Evolutionary conservation across 2,329 filamentous ascomycete genomes (phyloP), one percentile per base, ranked within the genome.

Genomic region (Arthroderma sp.): DNA sequence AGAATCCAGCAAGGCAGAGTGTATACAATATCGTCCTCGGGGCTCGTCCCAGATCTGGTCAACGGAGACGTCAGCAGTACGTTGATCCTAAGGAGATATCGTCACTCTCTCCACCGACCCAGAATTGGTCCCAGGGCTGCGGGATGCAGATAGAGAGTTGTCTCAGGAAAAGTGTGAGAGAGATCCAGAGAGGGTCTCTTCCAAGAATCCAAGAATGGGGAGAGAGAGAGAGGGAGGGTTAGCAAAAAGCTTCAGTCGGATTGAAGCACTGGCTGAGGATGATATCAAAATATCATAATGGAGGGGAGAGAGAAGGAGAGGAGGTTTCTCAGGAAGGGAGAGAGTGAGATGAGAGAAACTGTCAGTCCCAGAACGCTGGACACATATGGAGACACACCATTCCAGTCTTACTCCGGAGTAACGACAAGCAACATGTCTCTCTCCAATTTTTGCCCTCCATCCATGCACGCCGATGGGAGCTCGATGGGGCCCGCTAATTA

Each of bases 401-500:
- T n/a, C 15, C 25, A 17, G 47, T 51, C 28, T 9, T 11, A 11
- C n/a, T 33, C 47, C 17, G 25, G 25, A 51, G 25, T 31, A 23
- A 31, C n/a, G 6, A 17, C 47, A 51, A 33, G 28, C 47, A 5
- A 17, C 47, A 11, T 51, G 47, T 51, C 47, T 51, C 44, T 49
- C 47, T 33, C 19, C 19, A 6, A 11, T 28, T 51, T 49, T 51
- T 28, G 43, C 21, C 43, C 43, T 49, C 23, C 2, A 31, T 51
- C 47, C 47, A 51, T 51, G 47, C 15, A 51, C 28, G 25, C 47
- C 25, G 25, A 51, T 51, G 47, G 47, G 19, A 51, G 28, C 47
- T 51, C 47, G 25, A 51, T 17, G 47, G 47, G 47, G 28, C 47
- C 35, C 47, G 47, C 47, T 51, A 25, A 51, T 51, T 51, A 31